Base-by-base conservation (phyloP, 2,329 filamentous ascomycete species). In the Stagonosporopsis cucurbitacearum region DNA sequence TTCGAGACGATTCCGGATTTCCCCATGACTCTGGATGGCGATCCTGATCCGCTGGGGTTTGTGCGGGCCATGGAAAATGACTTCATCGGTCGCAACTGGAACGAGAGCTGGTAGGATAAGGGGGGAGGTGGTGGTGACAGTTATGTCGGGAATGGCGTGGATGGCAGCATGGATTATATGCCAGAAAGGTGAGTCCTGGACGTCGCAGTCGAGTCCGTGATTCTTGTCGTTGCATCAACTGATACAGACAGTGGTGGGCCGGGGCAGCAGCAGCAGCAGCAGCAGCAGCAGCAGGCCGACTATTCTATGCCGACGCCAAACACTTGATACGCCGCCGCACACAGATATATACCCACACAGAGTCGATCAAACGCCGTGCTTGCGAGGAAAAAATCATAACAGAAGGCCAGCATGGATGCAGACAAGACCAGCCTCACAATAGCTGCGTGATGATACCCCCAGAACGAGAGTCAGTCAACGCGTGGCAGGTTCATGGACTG, bases 61-160 rank as follows among this genome's bases (percentile, higher is more conserved):
- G 65, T 73, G 2, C 48, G 70, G 6, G 69, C 69, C 1, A 41
- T 73, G 26, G 70, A 73, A 33, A 70, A 56, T n/a, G 69, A 72
- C 23, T 64, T 72, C 28, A 62, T 68, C n/a, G 58, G 58, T 9
- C 51, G 64, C 12, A 73, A 69, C 22, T 73, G 69, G 69, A 60
- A 69, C 42, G 62, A 65, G 23, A 46, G 55, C 17, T 70, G 67
- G 68, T 73, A 68, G 70, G 67, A 73, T 56, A 57, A 65, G 26
- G 52, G 55, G 26, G 52, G 55, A 22, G 51, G 60, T 26, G 48
- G 51, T 11, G 12, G 37, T 23, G 15, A 48, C 11, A 37, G 11
- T 13, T 12, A 32, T 13, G 7, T 32, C 4, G 30, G 13, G 3
- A 15, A 11, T 20, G 35, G 35, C 11, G 12, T 37, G 35, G 35